Evolutionary conservation across 106 monocot species (phyloP), one percentile per base, ranked within the genome.

Genomic region (Dioscorea zingiberensis): DNA sequence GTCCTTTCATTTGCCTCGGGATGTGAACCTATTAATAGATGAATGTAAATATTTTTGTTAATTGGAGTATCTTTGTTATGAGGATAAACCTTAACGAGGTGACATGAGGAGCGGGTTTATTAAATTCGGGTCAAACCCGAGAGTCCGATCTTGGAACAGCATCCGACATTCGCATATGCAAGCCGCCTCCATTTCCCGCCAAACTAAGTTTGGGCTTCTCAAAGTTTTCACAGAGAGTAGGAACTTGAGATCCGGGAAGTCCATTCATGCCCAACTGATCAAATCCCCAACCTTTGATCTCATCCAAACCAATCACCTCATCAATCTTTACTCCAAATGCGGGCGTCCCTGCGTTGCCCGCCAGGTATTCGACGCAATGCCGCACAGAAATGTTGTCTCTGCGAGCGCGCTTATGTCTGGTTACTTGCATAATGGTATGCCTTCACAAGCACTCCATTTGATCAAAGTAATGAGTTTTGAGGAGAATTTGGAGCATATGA

Each of bases 321-420:
- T 90, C 29, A 70, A 79, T 22, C 46, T 83, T 13, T 85, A 85
- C 55, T 56, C 60, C 0, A 84, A 79, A 45, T 85, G 81, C 26
- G 61, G 71, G 17, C 57, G 45, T 2, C 67, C 81, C 22, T 7
- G 12, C 6, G 24, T 27, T 24, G 76, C 89, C 4, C 78, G 70
- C 45, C 51, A 69, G 13, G 9, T 89, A 55, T 89, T 89, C 55
- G 71, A 82, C 25, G 25, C 17, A 38, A 76, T 82, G 85, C 81
- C 85, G 7, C 28, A 58, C 14, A 69, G 62, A 65, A 89, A 89
- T 47, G 30, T 66, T 3, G 85, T 85, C 18, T 85, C 89, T 17
- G 26, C 66, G 32, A 71, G 75, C 45, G 38, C 81, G 5, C 72
- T 85, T 4, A 89, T 89, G 81, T 69, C 82, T 3, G 84, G 82